Conservation (phyloP, 2,329 filamentous ascomycete species). For the Pseudohalonectria lignicola region DNA sequence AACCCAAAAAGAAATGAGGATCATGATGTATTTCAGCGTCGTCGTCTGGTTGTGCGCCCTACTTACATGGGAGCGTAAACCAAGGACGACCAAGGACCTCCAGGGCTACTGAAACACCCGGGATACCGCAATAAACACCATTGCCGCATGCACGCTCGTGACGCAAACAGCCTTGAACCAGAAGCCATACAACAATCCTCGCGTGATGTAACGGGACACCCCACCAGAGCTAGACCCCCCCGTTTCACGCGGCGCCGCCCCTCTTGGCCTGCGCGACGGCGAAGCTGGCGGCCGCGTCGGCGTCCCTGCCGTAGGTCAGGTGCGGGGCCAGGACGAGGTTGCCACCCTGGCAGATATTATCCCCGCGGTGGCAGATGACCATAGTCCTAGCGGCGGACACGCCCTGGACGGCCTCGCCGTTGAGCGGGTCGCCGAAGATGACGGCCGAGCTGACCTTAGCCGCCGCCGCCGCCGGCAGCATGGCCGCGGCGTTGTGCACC, state of each 20-base stretch:
- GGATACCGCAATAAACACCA: too few species aligned
- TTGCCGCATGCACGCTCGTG: too few species aligned
- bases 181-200: too few species aligned
- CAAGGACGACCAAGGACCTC: not conserved
- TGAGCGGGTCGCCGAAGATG: slow-evolving; percentile 17
- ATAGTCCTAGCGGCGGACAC: slow-evolving; percentile 7
- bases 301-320: slow-evolving; percentile 14
- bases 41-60: not conserved
- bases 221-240: not conserved
- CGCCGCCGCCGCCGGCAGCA: slow-evolving; percentile 8
- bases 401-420: slow-evolving; percentile 8
- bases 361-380: slow-evolving; percentile 11
- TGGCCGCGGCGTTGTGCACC: slow-evolving; percentile 13
- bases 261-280: slow-evolving; percentile 5
- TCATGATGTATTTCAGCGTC: not conserved
- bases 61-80: not conserved
- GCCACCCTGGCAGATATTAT: slow-evolving; percentile 15
- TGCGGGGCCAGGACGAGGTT: slow-evolving; percentile 13
- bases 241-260: not conserved
- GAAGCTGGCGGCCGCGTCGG: slow-evolving; percentile 12
- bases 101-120: too few species aligned
- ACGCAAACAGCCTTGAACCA: too few species aligned
- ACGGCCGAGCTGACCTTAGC: slow-evolving; percentile 13
- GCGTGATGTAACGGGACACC: too few species aligned
- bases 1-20: not conserved